Base-by-base conservation (phyloP, 768 basidiomycete genomes). In the Kwoniella dejecticola region DNA sequence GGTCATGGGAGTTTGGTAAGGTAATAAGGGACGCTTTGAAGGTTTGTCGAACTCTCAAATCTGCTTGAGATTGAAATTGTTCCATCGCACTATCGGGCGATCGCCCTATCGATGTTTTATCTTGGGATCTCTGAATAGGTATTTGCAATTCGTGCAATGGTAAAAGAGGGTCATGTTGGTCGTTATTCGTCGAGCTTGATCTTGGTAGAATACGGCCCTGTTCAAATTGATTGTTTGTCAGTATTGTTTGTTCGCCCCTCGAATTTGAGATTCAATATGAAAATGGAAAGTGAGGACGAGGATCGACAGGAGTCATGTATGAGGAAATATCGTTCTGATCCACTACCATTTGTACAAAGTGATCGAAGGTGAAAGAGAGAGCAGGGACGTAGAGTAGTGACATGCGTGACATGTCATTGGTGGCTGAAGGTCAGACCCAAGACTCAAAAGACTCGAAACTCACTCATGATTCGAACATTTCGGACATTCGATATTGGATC, bases 111-210 rank as follows among this genome's bases (percentile, higher is more conserved):
- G 48, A 36, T 45, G 52, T 52, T 67, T 62, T 48, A 67, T 45
- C 11, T 50, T 48, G 3, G 71, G 72, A 60, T 76, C 77, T 54
- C 72, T 46, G 65, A 74, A 78, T 4, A 66, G 63, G 29, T 72
- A 56, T 53, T 70, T 69, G 49, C 77, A 78, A 46, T 71, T 64
- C 15, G 64, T 63, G 50, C 77, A 78, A 44, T 67, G 69, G 60
- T 75, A 78, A 67, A 78, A 78, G 2, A 78, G 61, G 1, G 74
- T 72, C 77, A 78, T 78, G 56, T 76, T 75, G 36, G 95, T 97
- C 76, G 95, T 91, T 71, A 91, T 91, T 57, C 95, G 88, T 77
- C 95, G 94, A 17, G 92, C 96, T 77, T 98, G 95, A 79, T 97
- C 95, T 79, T 97, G 95, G 79, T 89, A 98, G 75, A 90, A 86